Base-by-base conservation (phyloP, 1,284 basidiomycete genomes). In the Melampsora abietis-canadensis region DNA sequence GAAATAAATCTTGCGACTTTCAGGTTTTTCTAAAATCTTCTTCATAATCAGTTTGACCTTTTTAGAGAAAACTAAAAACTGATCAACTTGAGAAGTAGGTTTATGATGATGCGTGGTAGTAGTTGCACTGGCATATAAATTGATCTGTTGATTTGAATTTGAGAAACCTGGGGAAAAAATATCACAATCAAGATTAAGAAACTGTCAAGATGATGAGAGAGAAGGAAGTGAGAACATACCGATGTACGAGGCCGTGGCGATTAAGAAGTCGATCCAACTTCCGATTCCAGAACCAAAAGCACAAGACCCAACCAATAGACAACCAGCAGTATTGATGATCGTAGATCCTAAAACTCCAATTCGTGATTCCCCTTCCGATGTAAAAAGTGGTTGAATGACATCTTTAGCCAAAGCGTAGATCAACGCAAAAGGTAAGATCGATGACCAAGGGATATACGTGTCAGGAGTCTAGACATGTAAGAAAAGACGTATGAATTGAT, bases 1-100 rank as follows among this genome's bases (percentile, higher is more conserved):
- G 81, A 94, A 95, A 82, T 96, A 98, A 77, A 99, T 98, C 83
- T 91, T 92, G 78, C 93, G 86, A 24, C 92, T 95, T 81, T 98
- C 93, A 2, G 89, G 88, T 78, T 94, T 94, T 46, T 89, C 89
- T 37, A 97, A 85, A 76, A 98, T 93, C 10, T 91, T 90, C 80
- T 92, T 91, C 68, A 98, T 78, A 44, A 81, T 81, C 40, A 79
- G 79, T 66, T 30, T 81, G 77, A 17, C 77, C 69, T 17, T 76
- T 76, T 63, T 61, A 78, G 72, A 44, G 77, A 21, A 14, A 1
- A 24, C 19, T 6, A 57, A 57, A 63, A 1, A 76, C 40, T 27
- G 4, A 75, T 66, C 34, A 69, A 47, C 69, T 47, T 66, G 54
- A 62, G n/a, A 44, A 31, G 15, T 59, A 31, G 73, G 59, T 66